These are phyloP conservation scores for Edhazardia aedis DNA, from an alignment of 371 early-diverging fungal genomes.

Conservation along the genomic window DNA sequence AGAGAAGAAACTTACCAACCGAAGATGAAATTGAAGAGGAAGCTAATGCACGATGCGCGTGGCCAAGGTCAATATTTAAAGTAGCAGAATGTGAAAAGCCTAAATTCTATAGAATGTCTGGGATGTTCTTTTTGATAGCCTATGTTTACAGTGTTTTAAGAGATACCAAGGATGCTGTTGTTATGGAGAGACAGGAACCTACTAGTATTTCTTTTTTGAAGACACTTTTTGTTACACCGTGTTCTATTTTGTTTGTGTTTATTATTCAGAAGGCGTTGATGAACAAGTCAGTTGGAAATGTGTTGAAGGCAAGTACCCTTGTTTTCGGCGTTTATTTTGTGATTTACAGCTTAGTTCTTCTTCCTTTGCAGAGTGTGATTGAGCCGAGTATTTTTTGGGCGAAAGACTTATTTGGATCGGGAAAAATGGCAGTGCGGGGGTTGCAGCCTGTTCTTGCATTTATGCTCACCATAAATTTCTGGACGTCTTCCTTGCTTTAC, in stretches of 20 bases:
- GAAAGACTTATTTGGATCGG: conserved; percentile 34
- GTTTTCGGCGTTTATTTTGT: conserved; percentile 29
- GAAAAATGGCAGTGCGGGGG: conserved; percentile 24
- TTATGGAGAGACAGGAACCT: conserved; percentile 42
- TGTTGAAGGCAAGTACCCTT: conserved; percentile 17
- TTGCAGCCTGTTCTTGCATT: conserved; percentile 23
- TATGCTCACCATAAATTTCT: conserved; percentile 38
- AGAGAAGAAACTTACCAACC: no score
- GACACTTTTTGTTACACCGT: conserved; percentile 27
- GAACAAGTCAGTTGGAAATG: neutral
- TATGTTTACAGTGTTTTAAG: conserved; percentile 46
- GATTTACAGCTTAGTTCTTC: conserved; percentile 18
- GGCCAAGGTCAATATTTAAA: conserved; percentile 24
- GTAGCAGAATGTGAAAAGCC: conserved; percentile 37
- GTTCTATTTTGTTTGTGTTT: conserved; percentile 16
- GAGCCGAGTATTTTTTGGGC: conserved; percentile 27
- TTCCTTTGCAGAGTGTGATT: conserved; percentile 21
- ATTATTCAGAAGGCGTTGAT: conserved; percentile 18
- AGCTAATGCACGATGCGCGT: conserved; percentile 16
- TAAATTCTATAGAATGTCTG: conserved; percentile 38
- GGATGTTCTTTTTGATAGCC: conserved; percentile 41
- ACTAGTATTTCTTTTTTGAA: conserved; percentile 42
- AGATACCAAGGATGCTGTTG: conserved; percentile 46
- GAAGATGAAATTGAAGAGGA: conserved; percentile 42
- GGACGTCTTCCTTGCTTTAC: conserved; percentile 42